Evolutionary conservation across 768 basidiomycete species (phyloP), one percentile per base, ranked within the genome.

Genomic region (Pleurotus giganteus): DNA sequence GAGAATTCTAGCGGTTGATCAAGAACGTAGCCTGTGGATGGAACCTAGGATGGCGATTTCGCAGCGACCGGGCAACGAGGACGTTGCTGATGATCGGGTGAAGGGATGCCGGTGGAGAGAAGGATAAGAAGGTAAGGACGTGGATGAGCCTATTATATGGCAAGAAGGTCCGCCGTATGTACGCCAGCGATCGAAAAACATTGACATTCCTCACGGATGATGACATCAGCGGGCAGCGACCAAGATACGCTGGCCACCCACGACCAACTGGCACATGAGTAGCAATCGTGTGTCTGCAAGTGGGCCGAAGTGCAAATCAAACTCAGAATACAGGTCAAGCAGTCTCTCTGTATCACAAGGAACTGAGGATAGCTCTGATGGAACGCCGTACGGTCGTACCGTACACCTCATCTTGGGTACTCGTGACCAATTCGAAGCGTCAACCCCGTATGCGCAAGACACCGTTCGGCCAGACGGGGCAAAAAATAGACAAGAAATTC

Each of bases 391-490:
- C 21, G 32, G 17, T 32, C 49, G 32, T 37, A 37, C 34, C 34
- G 49, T 23, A 36, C 21, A 34, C 34, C 49, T 51, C 49, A 37
- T 34, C 31, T 17, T 34, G 32, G 11, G 49, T 24, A 51, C 49
- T 51, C 49, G 49, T 51, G 49, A 51, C 26, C 49, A 11, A 36
- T 29, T 23, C 17, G 34, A 32, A 45, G 49, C 21, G 21, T 29
- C 49, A 41, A 4, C 12, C 39, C 39, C 39, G 12, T 17, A 17
- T 51, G 28, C 31, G 23, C 13, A 45, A 27, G 23, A 45, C 44
- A 24, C 44, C 44, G n/a, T 13, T n/a, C 7, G 15, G 8, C 39
- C n/a, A 7, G 12, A 27, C 12, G 21, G 17, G 9, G 44, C 19
- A 45, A 24, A 45, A 45, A 27, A 45, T 21, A 19, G 24, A 45